These are phyloP conservation scores for Schizochytrium sp. DNA, from an alignment of 108 stramenopile species.

Conservation along the genomic window DNA sequence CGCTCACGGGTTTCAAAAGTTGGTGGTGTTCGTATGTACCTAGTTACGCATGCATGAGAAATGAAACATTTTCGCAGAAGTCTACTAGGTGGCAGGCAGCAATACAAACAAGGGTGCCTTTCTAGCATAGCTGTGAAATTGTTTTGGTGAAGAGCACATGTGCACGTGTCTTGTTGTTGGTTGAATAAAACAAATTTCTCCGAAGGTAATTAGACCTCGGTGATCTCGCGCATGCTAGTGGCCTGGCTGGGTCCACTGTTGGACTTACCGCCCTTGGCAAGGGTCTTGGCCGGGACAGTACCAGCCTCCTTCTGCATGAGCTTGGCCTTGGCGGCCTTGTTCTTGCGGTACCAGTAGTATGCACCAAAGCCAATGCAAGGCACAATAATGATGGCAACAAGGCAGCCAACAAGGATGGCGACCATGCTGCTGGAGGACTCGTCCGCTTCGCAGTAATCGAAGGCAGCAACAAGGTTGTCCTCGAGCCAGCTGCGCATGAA, in stretches of 20 bases:
- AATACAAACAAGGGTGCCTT: no score
- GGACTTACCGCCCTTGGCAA: no score
- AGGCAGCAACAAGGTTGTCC: conserved; percentile 65
- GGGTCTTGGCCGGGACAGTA: no score
- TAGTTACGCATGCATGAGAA: background rate
- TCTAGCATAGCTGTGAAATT: no score
- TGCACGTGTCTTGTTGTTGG: no score
- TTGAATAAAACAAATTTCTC: no score
- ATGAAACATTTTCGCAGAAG: background rate
- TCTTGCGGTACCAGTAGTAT: background rate
- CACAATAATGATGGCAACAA: background rate
- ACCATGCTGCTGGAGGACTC: background rate
- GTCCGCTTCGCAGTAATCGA: conserved; percentile 70
- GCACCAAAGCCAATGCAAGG: background rate
- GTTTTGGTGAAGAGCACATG: no score
- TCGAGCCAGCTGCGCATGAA: conserved; percentile 79
- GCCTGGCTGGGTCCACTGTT: no score
- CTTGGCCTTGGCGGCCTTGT: background rate
- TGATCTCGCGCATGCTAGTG: no score
- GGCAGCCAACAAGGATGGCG: background rate
- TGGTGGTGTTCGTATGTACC: background rate
- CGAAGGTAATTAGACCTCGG: no score
- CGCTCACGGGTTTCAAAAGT: background rate
- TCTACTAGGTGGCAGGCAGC: no score
- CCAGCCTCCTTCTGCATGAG: background rate